Percentiles rank a stretch among this genome's conserved stretches.
phyloP scores from a whole-genome alignment of 306 rosid genomes.

The Dalbergia oliveri region DNA sequence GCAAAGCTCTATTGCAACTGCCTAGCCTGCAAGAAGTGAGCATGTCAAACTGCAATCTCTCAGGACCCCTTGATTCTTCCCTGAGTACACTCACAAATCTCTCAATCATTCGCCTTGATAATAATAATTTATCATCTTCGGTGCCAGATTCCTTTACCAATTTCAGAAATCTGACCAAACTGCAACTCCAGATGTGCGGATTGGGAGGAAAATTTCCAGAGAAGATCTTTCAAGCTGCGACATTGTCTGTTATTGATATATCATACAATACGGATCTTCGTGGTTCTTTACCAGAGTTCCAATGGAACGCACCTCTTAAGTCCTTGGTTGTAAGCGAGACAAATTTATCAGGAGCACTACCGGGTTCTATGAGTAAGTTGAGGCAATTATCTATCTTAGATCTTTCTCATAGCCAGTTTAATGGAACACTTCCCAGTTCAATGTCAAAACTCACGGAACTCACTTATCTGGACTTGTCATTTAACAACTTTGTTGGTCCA shows the following conservation, averaged over 20 bases:
- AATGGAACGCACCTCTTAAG: constrained; percentile 14
- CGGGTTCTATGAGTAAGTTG: constrained; percentile 37
- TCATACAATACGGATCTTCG: not conserved
- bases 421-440: constrained; percentile 29
- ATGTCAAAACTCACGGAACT: constrained; percentile 35
- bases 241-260: constrained; percentile 29
- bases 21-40: constrained; percentile 44
- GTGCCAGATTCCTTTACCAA: constrained; percentile 45
- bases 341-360: constrained; percentile 24
- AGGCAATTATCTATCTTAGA: constrained; percentile 13
- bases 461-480: not conserved
- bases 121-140: constrained; percentile 37
- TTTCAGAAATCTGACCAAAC: constrained; percentile 30
- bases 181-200: constrained; percentile 23
- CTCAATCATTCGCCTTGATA: constrained; percentile 35
- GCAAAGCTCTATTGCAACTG: constrained; percentile 38
- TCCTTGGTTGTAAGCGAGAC: not conserved
- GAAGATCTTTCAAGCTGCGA: constrained; percentile 37
- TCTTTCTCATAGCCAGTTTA: constrained; percentile 26
- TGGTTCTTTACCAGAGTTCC: constrained; percentile 47
- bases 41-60: constrained; percentile 48
- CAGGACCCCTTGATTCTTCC: constrained; percentile 47
- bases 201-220: constrained; percentile 45
- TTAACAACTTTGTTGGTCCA: constrained; percentile 2
- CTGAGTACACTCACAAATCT: constrained; percentile 29